Base-by-base conservation (phyloP, 306 rosid genomes). In the Pachyrhizus erosus region DNA sequence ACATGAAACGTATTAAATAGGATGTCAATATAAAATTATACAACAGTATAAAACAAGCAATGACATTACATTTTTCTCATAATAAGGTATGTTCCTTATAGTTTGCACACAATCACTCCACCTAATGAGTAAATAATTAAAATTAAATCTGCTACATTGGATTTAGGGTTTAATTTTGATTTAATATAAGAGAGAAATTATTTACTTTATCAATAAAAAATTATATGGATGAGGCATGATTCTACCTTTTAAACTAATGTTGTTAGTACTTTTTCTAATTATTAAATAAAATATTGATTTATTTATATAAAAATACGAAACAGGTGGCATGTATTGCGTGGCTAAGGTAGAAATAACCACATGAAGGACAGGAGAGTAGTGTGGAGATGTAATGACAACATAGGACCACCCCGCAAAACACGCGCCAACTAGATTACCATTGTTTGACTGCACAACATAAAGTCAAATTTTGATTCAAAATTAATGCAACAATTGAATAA, bases 331-430 rank as follows among this genome's bases (percentile, higher is more conserved):
- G 31, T 52, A 29, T 17, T 73, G 31, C 55, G 57, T 79, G 54
- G 39, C 49, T 43, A 43, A 42, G 46, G 46, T 42, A 48, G 54
- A 14, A n/a, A 4, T n/a, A 2, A 7, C 15, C n/a, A n/a, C n/a
- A n/a, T n/a, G 17, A 5, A 5, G 0, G 17, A 1, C 5, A 5
- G 37, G 37, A 33, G 37, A 33, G 37, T 33, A 5, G 52, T 1
- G 20, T 46, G 46, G 24, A 12, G 20, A n/a, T 12, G 49, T 62
- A 6, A 61, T 33, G 61, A 37, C 24, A 24, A 18, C 24, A 60
- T 51, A 67, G 80, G 27, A 4, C 80, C 65, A 24, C 34, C 39
- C 75, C 76, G 58, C 58, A 75, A 62, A 82, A 52, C 80, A 74
- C 76, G 85, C 60, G 8, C n/a, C n/a, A 65, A n/a, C 13, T 24